Percentiles rank a stretch among this genome's conserved stretches.
phyloP scores from a whole-genome alignment of 805 yeast species.

The Suhomyces faveliae region DNA sequence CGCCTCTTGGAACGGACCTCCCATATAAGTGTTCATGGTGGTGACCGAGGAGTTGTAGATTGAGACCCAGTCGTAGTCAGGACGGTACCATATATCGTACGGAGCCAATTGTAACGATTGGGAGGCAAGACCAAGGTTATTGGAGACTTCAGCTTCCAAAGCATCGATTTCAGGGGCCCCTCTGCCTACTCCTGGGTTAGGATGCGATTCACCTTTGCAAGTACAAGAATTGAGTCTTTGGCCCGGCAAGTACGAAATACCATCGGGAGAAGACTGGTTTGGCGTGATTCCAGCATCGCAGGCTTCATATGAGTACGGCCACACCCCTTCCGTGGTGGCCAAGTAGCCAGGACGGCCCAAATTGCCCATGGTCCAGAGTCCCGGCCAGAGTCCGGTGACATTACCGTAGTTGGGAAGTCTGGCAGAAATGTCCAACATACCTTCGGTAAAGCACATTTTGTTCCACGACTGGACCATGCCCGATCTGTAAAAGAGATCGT shows the following conservation, averaged over 20 bases:
- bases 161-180: constrained; percentile 97
- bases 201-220: constrained; percentile 82
- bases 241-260: constrained; percentile 83
- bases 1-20: constrained; percentile 94
- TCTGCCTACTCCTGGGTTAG: constrained; percentile 82
- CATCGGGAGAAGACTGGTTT: constrained; percentile 87
- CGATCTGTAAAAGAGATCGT: constrained; percentile 76
- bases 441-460: constrained; percentile 84
- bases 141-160: constrained; percentile 77
- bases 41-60: constrained; percentile 69
- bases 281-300: constrained; percentile 96
- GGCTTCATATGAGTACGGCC: constrained; percentile 87
- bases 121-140: constrained; percentile 60
- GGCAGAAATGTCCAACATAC: constrained; percentile 72
- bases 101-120: constrained; percentile 95
- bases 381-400: constrained; percentile 91
- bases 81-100: constrained; percentile 89
- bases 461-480: constrained; percentile 96
- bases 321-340: constrained; percentile 86
- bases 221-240: constrained; percentile 77
- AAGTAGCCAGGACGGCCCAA: constrained; percentile 87
- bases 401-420: constrained; percentile 77
- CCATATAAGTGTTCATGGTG: constrained; percentile 81
- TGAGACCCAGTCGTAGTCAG: constrained; percentile 80
- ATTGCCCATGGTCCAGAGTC: constrained; percentile 93